Evolutionary conservation across 139 green algal genomes (phyloP), one percentile per base, ranked within the genome.

Genomic region (Closterium sp.): DNA sequence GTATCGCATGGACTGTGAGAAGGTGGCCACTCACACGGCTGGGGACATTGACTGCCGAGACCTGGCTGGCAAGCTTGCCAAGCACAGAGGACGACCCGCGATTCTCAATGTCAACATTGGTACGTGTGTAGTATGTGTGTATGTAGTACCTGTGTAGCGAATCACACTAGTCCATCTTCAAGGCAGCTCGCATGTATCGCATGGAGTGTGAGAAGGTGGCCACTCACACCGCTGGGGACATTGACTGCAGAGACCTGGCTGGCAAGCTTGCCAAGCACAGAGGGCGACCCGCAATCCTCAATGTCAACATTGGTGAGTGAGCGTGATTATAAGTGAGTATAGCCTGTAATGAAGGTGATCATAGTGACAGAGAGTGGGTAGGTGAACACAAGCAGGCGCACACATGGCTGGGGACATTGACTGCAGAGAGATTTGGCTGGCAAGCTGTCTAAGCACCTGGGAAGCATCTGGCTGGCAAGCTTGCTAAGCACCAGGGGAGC

Each of bases 51-150:
- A 99, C 95, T 99, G 98, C 89, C 96, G 96, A 7, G 94, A 98
- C 29, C 95, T 99, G 84, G 34, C 89, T 45, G 70, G 45, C 19
- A 42, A 90, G 22, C 94, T 99, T 86, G 42, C 30, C 7, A 88
- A 85, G 62, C 99, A 99, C 93, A 89, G 79, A 10, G 92, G 90
- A 86, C 95, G 95, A 79, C 97, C 98, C 4, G 98, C 98, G 88
- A 98, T 99, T 73, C 85, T 99, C 29, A 99, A 99, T 93, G 96
- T 99, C 31, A 99, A 99, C 95, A 99, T 99, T 31, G 98, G 91
- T 94, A n/a, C 1, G 91, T 42, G 32, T 38, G 2, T 50, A 50
- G 86, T 27, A 27, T 27, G 86, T 89, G 86, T 27, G 27, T 24
- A 87, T 31, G 0, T 1, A 2, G 2, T 79, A 5, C 2, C 2